Evolutionary conservation across 306 rosid species (phyloP), one percentile per base, ranked within the genome.

Genomic region (Cucumis cinereus): DNA sequence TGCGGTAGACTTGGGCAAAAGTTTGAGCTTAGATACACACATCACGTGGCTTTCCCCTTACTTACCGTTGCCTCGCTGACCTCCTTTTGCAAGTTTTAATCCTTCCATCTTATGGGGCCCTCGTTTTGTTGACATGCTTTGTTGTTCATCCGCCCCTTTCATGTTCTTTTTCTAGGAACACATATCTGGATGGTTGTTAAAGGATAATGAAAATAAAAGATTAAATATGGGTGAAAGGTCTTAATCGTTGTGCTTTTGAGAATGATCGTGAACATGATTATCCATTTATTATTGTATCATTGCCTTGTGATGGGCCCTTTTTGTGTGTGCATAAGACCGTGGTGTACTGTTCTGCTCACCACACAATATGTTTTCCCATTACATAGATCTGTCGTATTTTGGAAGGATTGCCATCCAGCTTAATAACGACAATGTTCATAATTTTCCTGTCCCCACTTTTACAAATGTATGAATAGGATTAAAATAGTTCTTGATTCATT

Each of bases 351-450:
- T 14, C 57, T 67, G 54, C 75, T 23, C 47, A 68, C 40, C 74
- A 70, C 75, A 47, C 75, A 24, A 23, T 45, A 72, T 72, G 76
- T 26, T 28, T 72, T 72, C 76, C 76, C 76, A 72, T 50, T 49
- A 49, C 38, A 8, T 17, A 47, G 58, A 50, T 72, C 75, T 70
- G 58, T 20, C 75, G 47, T 45, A 69, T 45, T 71, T 70, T 70
- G 75, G 56, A 69, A 41, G 75, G 23, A 71, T 70, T 45, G 7
- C 74, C 74, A 43, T 43, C 74, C 74, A 45, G 74, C 56, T 22
- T 69, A 69, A 69, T 69, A 69, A 69, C 36, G 74, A 69, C 74
- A 69, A 49, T 45, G 20, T 20, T 14, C 74, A 45, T 69, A 43
- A 69, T 43, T 45, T 69, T 69, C 74, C 6, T 69, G 74, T 69